Evolutionary conservation across 1,139 yeast genomes (phyloP), one percentile per base, ranked within the genome.

Genomic region (Taphrina populina): DNA sequence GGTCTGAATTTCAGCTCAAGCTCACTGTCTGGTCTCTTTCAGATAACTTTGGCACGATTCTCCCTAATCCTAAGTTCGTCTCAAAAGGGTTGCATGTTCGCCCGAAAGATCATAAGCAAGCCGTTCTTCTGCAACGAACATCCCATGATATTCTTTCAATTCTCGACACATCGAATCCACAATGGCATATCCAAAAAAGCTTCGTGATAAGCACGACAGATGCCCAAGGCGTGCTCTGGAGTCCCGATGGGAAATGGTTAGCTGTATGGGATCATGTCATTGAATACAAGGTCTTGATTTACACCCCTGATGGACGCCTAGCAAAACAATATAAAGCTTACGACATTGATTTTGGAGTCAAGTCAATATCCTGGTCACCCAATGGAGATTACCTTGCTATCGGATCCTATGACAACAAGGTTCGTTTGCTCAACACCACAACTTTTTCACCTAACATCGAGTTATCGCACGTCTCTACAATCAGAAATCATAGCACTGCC

Each of bases 161-260:
- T 5, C 57, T 55, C 39, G 58, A 23, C 32, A 60, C 37, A 47
- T 56, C 34, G 21, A 15, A 26, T 10, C 17, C 32, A 20, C 21
- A n/a, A 13, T 58, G 58, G 60, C 8, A 23, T 2, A 32, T 53
- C 1, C 19, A 15, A 4, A 34, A 29, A 36, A 35, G 40, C 21
- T 59, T 43, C 32, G 39, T 54, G 8, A 20, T 45, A 10, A 52
- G 61, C 4, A 54, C 60, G 2, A 32, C 56, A n/a, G 62, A 62
- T 39, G 63, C 61, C 8, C 54, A 57, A 24, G 62, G 61, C 2
- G 51, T 60, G 27, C 41, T 44, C 6, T 62, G 64, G 64, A 62
- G 64, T 24, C 62, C 63, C 7, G 61, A 60, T 36, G 65, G 65
- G 10, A 45, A 56, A 6, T 61, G 63, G 62, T 36, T 62, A 10